Base-by-base conservation (phyloP, 2,329 filamentous ascomycete genomes). In the Pestalotiopsis fici region DNA sequence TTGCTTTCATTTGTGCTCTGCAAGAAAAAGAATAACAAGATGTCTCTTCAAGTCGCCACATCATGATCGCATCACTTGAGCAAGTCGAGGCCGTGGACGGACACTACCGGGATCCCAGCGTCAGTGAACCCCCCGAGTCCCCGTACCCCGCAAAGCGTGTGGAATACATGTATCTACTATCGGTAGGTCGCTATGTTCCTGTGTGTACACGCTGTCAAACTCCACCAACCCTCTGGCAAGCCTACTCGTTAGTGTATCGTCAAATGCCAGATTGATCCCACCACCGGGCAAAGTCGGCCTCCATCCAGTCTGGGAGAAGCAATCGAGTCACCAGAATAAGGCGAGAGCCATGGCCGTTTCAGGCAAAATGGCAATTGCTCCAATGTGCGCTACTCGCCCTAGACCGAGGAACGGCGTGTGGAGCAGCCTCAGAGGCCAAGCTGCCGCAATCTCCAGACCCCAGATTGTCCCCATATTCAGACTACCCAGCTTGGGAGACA, bases 341-440 rank as follows among this genome's bases (percentile, higher is more conserved):
- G 43, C 43, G 43, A 50, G 15, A 50, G 43, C 43, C 43, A 50
- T n/a, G 43, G 43, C 18, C 43, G 43, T 50, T 50, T 50, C 43
- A 50, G 43, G 43, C 43, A 50, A 50, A 50, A 18, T 50, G 43
- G 18, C 43, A 18, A 50, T 50, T 50, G 18, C 43, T 18, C 43
- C 43, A 6, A 25, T 62, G 35, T 31, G 21, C 21, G 37, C 59
- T 43, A 62, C 28, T 18, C 37, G 13, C 35, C 25, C 43, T 64
- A 54, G 39, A 43, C 12, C 18, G 47, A 23, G 27, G 39, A 55
- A 27, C 27, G 47, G 61, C n/a, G 61, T 55, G 61, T 54, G 43
- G 61, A 64, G 39, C 61, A 54, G 61, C 43, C 43, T 50, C 61
- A 31, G 47, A 54, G 61, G 25, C 47, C 23, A 64, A 25, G 61